These are phyloP conservation scores for Favolaschia claudopus DNA, from an alignment of 768 basidiomycete genomes.

Conservation along the genomic window DNA sequence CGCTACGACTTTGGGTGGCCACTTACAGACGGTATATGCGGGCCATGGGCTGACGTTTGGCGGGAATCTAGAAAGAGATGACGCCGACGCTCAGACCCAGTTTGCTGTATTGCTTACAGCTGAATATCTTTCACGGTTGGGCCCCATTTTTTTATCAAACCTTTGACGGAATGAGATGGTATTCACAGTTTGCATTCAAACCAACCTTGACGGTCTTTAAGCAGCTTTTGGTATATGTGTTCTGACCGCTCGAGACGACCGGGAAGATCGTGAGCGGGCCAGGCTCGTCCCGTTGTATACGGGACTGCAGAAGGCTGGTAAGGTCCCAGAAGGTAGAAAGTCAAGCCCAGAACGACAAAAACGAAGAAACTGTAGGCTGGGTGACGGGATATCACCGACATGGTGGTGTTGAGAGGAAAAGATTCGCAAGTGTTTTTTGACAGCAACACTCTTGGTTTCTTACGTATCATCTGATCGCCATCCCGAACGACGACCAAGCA, in stretches of 20 bases:
- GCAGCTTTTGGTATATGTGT: slow-evolving; percentile 51
- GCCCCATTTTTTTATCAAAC: slow-evolving; percentile 65
- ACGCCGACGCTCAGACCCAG: too few relatives aligned
- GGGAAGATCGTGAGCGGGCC: slow-evolving; percentile 44
- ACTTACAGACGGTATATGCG: slow-evolving; percentile 64
- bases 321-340: slow-evolving; percentile 57
- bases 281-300: slow-evolving; percentile 25
- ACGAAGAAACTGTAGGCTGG: slow-evolving; percentile 60
- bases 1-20: not conserved
- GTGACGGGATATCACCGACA: slow-evolving; percentile 39
- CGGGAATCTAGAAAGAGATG: slow-evolving; percentile 53
- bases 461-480: too few relatives aligned
- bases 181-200: too few relatives aligned
- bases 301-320: slow-evolving; percentile 34
- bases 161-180: too few relatives aligned
- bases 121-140: slow-evolving; percentile 55
- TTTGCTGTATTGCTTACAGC: slow-evolving; percentile 56
- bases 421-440: too few relatives aligned
- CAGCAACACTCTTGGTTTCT: too few relatives aligned
- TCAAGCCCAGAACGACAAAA: slow-evolving; percentile 47
- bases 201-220: slow-evolving; percentile 49
- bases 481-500: too few relatives aligned
- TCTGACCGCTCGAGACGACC: slow-evolving; percentile 51
- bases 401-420: too few relatives aligned
- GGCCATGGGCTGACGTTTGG: slow-evolving; percentile 61